phyloP scores from a whole-genome alignment of 2,329 filamentous ascomycete genomes.

The Pseudocercospora macadamiae region DNA sequence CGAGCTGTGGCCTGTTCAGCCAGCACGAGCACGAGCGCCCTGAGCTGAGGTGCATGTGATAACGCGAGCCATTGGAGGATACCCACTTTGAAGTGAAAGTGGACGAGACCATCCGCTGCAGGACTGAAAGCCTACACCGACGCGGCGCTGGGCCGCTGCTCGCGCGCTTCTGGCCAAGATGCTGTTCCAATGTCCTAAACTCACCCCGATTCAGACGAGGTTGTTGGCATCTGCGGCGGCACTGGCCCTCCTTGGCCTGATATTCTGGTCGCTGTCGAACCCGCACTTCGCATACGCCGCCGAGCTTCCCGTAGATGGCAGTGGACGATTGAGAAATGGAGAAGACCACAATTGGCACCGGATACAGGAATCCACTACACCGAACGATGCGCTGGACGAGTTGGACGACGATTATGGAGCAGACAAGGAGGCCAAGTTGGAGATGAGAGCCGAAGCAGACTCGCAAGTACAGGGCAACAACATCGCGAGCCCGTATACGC shows the following conservation, averaged over 20 bases:
- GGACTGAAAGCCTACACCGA: background rate
- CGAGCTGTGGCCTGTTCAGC: no score
- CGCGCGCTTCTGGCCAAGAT: constrained; percentile 18
- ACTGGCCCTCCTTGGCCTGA: constrained; percentile 60
- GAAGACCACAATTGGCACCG: constrained; percentile 54
- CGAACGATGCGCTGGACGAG: constrained; percentile 28
- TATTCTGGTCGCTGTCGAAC: constrained; percentile 64
- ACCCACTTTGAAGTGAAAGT: background rate
- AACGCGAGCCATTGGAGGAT: background rate
- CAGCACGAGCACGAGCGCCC: no score
- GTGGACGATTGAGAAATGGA: constrained; percentile 41
- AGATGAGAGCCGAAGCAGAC: constrained; percentile 38
- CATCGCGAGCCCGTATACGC: constrained; percentile 51
- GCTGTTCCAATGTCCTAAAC: constrained; percentile 51
- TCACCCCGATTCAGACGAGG: constrained; percentile 72
- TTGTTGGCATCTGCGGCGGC: constrained; percentile 68
- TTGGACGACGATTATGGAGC: constrained; percentile 35
- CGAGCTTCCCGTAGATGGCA: constrained; percentile 48
- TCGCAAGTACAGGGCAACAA: constrained; percentile 61
- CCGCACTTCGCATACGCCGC: constrained; percentile 65
- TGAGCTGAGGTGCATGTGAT: background rate
- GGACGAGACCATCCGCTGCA: background rate
- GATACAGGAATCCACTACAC: constrained; percentile 40
- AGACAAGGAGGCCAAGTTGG: constrained; percentile 31
- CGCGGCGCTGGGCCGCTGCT: constrained; percentile 5